Conservation (phyloP, 2,329 filamentous ascomycete genomes). For the Metarhizium anisopliae region DNA sequence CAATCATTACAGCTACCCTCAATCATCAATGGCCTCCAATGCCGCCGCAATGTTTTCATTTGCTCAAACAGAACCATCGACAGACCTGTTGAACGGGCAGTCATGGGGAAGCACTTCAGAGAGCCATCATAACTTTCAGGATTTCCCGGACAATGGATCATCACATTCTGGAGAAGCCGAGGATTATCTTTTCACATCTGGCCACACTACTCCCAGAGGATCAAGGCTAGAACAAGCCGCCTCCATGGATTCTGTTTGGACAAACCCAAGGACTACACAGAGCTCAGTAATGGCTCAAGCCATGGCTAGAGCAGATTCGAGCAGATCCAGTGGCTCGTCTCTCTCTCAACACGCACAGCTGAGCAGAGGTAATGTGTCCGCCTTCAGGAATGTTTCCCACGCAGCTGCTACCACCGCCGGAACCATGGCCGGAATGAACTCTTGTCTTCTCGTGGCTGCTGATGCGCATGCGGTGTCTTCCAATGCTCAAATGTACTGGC, state of each 20-base stretch:
- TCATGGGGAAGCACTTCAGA: constrained; percentile 49
- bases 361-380: constrained; percentile 40
- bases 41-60: constrained; percentile 46
- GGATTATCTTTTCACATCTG: constrained; percentile 45
- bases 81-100: constrained; percentile 45
- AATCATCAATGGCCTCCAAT: constrained; percentile 40
- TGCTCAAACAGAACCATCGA: constrained; percentile 50
- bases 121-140: constrained; percentile 51
- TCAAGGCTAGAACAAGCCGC: constrained; percentile 35
- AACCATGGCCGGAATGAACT: constrained; percentile 38
- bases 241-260: constrained; percentile 41
- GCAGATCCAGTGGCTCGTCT: constrained; percentile 32
- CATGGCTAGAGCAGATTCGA: constrained; percentile 31
- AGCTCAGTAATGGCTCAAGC: constrained; percentile 24
- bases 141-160: constrained; percentile 42
- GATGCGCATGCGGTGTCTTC: constrained; percentile 37
- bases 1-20: constrained; percentile 49
- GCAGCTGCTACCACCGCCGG: constrained; percentile 22
- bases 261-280: constrained; percentile 25
- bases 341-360: constrained; percentile 41
- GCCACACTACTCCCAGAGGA: constrained; percentile 45
- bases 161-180: constrained; percentile 43
- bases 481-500: constrained; percentile 37
- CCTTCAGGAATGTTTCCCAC: constrained; percentile 32
- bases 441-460: constrained; percentile 42